phyloP scores from a whole-genome alignment of 768 basidiomycete species.

The Hemileccinum rubropunctum region DNA sequence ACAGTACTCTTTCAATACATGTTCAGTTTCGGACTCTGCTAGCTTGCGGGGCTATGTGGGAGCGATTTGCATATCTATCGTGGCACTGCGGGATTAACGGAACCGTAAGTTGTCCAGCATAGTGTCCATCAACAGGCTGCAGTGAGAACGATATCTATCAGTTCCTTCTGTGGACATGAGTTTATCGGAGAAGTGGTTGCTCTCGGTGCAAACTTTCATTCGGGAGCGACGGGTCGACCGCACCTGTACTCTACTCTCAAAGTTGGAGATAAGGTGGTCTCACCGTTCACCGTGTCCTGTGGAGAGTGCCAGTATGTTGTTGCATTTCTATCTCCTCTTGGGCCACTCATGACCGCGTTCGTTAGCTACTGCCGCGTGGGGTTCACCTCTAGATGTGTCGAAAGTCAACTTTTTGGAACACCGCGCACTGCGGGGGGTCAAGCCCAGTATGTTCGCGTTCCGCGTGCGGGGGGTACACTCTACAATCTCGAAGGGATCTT shows the following conservation, averaged over 20 bases:
- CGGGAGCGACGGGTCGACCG: slow-evolving; percentile 48
- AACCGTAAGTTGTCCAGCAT: slow-evolving; percentile 43
- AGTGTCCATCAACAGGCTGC: background rate
- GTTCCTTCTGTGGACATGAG: slow-evolving; percentile 72
- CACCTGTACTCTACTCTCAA: slow-evolving; percentile 59
- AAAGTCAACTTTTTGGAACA: slow-evolving; percentile 63
- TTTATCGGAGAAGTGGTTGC: slow-evolving; percentile 71
- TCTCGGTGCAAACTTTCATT: slow-evolving; percentile 58
- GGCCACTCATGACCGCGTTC: background rate
- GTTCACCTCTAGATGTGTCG: slow-evolving; percentile 66
- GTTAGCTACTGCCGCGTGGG: slow-evolving; percentile 68
- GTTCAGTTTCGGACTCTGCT: background rate
- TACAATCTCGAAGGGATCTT: slow-evolving; percentile 57
- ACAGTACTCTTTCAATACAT: background rate
- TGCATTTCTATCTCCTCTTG: background rate
- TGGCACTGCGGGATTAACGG: slow-evolving; percentile 51
- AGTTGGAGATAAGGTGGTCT: slow-evolving; percentile 74
- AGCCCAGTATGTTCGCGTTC: slow-evolving; percentile 76
- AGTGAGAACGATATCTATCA: slow-evolving; percentile 23
- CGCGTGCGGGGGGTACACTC: slow-evolving; percentile 76
- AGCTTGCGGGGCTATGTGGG: slow-evolving; percentile 70
- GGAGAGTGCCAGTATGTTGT: slow-evolving; percentile 76
- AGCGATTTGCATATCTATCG: slow-evolving; percentile 77
- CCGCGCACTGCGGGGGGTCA: slow-evolving; percentile 68
- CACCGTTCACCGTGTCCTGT: slow-evolving; percentile 79